A percentile compares a stretch with the other conserved stretches of the same genome.
These are phyloP conservation scores for Aspergillus puulaauensis DNA, from an alignment of 2,329 filamentous ascomycete species.

Conservation along the genomic window DNA sequence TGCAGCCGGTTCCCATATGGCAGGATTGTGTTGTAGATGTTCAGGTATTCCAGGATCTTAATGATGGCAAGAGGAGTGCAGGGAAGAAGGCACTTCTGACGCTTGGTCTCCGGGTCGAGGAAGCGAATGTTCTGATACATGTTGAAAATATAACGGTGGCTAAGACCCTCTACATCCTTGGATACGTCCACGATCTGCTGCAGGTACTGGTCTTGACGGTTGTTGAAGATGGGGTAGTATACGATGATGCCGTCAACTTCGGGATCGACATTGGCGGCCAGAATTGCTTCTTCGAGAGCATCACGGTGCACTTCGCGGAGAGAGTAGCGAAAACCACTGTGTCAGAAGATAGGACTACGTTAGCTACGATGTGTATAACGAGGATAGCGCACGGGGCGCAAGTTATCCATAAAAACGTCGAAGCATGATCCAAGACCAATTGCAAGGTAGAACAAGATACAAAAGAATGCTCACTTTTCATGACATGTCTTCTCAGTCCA, in stretches of 20 bases:
- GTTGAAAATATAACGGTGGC: conserved; percentile 94
- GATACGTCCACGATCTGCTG: conserved; percentile 86
- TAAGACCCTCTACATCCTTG: conserved; percentile 95
- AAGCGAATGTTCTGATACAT: conserved; percentile 99
- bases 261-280: conserved; percentile 77
- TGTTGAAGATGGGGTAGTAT: conserved; percentile 97
- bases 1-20: conserved; percentile 90
- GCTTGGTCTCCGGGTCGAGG: conserved; percentile 65
- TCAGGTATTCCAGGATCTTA: conserved; percentile 93
- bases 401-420: conserved; percentile 9
- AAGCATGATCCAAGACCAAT: conserved; percentile 13
- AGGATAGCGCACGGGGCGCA: background rate
- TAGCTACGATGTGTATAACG: conserved; percentile 19
- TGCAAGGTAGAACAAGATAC: conserved; percentile 5
- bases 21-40: conserved; percentile 94
- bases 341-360: conserved; percentile 12
- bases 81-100: conserved; percentile 88
- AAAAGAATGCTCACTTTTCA: conserved; percentile 73
- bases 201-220: conserved; percentile 86
- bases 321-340: conserved; percentile 84
- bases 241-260: conserved; percentile 87
- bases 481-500: conserved; percentile 96
- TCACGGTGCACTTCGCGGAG: conserved; percentile 83
- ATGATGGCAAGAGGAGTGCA: conserved; percentile 95
- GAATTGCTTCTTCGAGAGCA: conserved; percentile 82